A percentile compares a stretch with the other conserved stretches of the same genome.
Evolutionary conservation across 1,284 basidiomycete genomes (phyloP).

Genomic region (Mixia osmundae): DNA sequence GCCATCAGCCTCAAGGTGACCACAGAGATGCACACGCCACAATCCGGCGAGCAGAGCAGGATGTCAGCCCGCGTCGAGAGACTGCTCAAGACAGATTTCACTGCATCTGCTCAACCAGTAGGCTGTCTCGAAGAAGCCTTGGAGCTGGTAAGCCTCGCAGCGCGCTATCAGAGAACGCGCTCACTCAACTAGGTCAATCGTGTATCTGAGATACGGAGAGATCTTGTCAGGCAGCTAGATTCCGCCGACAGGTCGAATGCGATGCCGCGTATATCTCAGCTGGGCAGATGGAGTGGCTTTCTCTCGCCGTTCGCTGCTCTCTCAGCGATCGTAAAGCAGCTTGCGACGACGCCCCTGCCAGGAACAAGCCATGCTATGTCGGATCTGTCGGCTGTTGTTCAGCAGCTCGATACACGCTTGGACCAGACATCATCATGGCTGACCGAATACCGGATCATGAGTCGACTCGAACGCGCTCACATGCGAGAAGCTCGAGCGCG

Average conservation of each 20-base stretch:
- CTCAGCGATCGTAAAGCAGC: conserved; percentile 1
- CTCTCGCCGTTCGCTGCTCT: too few relatives aligned
- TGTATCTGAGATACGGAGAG: too few relatives aligned
- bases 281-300: not conserved
- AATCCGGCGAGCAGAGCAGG: too few relatives aligned
- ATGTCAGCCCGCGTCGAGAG: too few relatives aligned
- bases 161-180: too few relatives aligned
- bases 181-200: too few relatives aligned
- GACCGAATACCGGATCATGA: conserved; percentile 15
- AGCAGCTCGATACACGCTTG: conserved; percentile 23
- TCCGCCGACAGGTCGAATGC: not conserved
- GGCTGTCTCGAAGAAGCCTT: too few relatives aligned
- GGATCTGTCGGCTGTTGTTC: conserved; percentile 15
- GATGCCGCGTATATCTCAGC: not conserved
- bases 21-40: not conserved
- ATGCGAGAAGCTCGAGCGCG: conserved; percentile 16
- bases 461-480: conserved; percentile 8
- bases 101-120: too few relatives aligned
- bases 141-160: too few relatives aligned
- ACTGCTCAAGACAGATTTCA: too few relatives aligned
- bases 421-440: conserved; percentile 24
- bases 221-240: not conserved
- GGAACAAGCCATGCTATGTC: too few relatives aligned
- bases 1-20: conserved; percentile 2
- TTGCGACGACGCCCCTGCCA: too few relatives aligned